Base-by-base conservation (phyloP, 2,329 filamentous ascomycete species). In the Verticillium zaregamsianum region DNA sequence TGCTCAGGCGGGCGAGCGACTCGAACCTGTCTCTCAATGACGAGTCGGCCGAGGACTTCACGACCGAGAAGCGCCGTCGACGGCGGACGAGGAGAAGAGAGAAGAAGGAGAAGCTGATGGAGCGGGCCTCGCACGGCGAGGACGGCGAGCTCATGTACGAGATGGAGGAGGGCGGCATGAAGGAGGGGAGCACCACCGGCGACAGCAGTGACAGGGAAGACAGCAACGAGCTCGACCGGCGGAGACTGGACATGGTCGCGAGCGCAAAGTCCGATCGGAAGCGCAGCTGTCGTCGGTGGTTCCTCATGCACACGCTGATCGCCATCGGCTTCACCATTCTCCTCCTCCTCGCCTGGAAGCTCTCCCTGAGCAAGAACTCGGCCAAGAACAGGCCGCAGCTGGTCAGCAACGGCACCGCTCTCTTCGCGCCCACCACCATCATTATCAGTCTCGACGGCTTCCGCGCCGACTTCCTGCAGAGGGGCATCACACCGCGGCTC, bases 401-500 rank as follows among this genome's bases (percentile, higher is more conserved):
- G 25, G 69, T 84, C 63, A 89, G 83, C 78, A 99, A 99, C 73
- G 95, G 95, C 60, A 96, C 93, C 0, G 90, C 93, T 2, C 78
- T 92, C 5, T 99, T 98, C 72, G 90, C 88, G 11, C 93, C 93
- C 1, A 99, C 95, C 0, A 97, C 95, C 2, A 90, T 99, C 63
- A 82, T 98, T 60, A 91, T 99, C 71, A 97, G 93, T 55, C 83
- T 99, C 20, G 95, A 99, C 75, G 95, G 95, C 3, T 98, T 99
- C 78, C 89, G 95, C 17, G 94, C 95, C 23, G 95, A 98, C 73
- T 98, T 97, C 70, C 80, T 99, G 49, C 86, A 90, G 65, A 88
- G 93, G 15, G 90, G 89, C 0, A 77, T 98, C 35, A 97, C 94
- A 1, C 95, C 94, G 1, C 88, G 89, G 2, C 80, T 99, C 9